phyloP scores from a whole-genome alignment of 768 basidiomycete genomes.

The Russula sp. region DNA sequence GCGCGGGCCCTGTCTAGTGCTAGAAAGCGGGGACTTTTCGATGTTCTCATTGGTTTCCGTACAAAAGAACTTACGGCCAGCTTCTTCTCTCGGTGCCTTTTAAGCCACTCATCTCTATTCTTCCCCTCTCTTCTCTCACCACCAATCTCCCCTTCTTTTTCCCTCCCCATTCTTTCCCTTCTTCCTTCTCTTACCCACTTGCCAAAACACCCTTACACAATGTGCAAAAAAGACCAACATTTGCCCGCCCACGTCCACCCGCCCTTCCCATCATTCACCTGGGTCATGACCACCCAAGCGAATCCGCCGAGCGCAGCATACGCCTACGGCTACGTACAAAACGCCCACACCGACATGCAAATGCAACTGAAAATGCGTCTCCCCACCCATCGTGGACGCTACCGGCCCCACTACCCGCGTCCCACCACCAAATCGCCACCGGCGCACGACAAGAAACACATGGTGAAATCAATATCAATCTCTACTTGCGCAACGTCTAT shows the following conservation, averaged over 20 bases:
- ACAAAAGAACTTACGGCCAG: too few relatives aligned
- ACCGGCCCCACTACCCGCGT: too few relatives aligned
- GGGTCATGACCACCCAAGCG: constrained; percentile 13
- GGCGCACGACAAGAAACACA: neutral
- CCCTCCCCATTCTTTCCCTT: too few relatives aligned
- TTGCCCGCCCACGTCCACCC: neutral
- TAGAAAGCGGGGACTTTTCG: neutral
- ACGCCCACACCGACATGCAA: neutral
- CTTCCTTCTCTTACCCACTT: neutral
- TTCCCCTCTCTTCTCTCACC: too few relatives aligned
- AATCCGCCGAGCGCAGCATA: constrained; percentile 5
- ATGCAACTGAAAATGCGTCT: neutral
- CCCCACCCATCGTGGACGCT: too few relatives aligned
- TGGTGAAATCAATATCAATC: neutral
- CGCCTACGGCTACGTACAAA: constrained; percentile 11
- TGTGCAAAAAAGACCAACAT: neutral
- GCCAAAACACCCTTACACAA: too few relatives aligned
- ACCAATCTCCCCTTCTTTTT: too few relatives aligned
- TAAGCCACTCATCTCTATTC: too few relatives aligned
- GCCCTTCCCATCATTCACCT: constrained; percentile 16
- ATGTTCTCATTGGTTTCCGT: too few relatives aligned
- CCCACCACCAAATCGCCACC: neutral
- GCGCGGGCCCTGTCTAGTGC: neutral
- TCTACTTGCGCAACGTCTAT: too few relatives aligned
- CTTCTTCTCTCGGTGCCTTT: too few relatives aligned